Evolutionary conservation across 1,284 basidiomycete species (phyloP), one percentile per base, ranked within the genome.

Genomic region (Rhodotorula sp.): DNA sequence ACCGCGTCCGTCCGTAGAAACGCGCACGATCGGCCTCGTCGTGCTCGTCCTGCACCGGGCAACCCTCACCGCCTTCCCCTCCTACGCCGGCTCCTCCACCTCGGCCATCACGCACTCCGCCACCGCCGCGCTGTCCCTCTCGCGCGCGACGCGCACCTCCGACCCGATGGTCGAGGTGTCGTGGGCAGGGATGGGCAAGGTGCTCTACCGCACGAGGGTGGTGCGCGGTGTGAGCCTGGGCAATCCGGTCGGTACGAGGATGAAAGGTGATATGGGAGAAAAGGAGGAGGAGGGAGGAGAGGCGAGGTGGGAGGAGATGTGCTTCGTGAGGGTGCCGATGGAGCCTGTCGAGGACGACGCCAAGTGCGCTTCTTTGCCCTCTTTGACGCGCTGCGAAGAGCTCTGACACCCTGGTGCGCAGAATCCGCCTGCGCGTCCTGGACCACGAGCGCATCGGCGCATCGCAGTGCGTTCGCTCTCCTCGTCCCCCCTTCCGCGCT

Each of bases 231-330:
- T 58, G 17, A 58, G 15, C 19, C 32, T 54, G 10, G 53, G 29
- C n/a, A 32, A 22, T 32, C 3, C 21, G 32, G 53, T 54, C 5
- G 32, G 21, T 32, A 32, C 19, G 8, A 19, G 32, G 53, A 21
- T 29, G 17, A 22, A 21, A 21, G 53, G 32, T 21, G 32, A 5
- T 17, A 8, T 22, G 6, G 53, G 21, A 6, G 29, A 54, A 32
- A 34, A 54, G 53, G 34, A 17, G 22, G 39, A 32, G 17, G 61
- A 54, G 51, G 29, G 29, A 1, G 37, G 61, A 8, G 51, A 62
- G 39, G 61, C 61, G n/a, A 32, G 36, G 13, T 73, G 71, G 71
- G 65, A 73, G 46, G 71, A 73, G 56, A 55, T 73, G 39, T 57
- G 55, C 32, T 72, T 72, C 17, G 15, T 70, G 3, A 32, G 64